Evolutionary conservation across 352 stramenopile species (phyloP).

Genomic region (Globisporangium spinosum): DNA sequence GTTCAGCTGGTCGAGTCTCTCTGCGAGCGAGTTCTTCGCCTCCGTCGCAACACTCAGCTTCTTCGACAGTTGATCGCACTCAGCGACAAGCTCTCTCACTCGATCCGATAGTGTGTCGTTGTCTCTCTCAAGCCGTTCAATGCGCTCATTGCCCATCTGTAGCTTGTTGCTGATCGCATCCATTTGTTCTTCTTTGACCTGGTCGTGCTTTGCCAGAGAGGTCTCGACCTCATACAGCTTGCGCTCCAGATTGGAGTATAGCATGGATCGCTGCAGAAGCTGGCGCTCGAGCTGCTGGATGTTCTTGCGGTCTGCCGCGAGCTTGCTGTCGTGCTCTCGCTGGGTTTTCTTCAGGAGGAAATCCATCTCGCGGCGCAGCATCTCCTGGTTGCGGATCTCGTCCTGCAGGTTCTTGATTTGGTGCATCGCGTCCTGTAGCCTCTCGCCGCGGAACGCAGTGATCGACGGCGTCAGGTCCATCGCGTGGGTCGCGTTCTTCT

Average conservation of each 20-base stretch:
- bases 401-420: slow-evolving; percentile 48
- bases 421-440: slow-evolving; percentile 54
- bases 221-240: slow-evolving; percentile 76
- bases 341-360: slow-evolving; percentile 71
- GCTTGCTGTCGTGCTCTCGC: slow-evolving; percentile 68
- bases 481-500: slow-evolving; percentile 63
- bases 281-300: slow-evolving; percentile 76
- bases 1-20: slow-evolving; percentile 43
- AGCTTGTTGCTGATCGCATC: slow-evolving; percentile 29
- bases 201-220: slow-evolving; percentile 46
- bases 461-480: slow-evolving; percentile 75
- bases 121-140: slow-evolving; percentile 35
- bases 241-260: slow-evolving; percentile 57
- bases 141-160: slow-evolving; percentile 23
- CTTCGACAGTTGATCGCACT: slow-evolving; percentile 33
- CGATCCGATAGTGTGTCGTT: slow-evolving; percentile 31
- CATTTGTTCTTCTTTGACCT: slow-evolving; percentile 44
- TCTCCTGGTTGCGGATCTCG: slow-evolving; percentile 60
- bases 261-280: slow-evolving; percentile 57
- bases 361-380: slow-evolving; percentile 55
- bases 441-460: slow-evolving; percentile 65
- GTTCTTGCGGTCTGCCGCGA: slow-evolving; percentile 50
- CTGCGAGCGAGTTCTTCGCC: slow-evolving; percentile 50
- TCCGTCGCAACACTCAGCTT: slow-evolving; percentile 35
- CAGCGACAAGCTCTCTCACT: slow-evolving; percentile 26